Evolutionary conservation across 2,329 filamentous ascomycete species (phyloP), one percentile per base, ranked within the genome.

Genomic region (Cercospora nicotianae): DNA sequence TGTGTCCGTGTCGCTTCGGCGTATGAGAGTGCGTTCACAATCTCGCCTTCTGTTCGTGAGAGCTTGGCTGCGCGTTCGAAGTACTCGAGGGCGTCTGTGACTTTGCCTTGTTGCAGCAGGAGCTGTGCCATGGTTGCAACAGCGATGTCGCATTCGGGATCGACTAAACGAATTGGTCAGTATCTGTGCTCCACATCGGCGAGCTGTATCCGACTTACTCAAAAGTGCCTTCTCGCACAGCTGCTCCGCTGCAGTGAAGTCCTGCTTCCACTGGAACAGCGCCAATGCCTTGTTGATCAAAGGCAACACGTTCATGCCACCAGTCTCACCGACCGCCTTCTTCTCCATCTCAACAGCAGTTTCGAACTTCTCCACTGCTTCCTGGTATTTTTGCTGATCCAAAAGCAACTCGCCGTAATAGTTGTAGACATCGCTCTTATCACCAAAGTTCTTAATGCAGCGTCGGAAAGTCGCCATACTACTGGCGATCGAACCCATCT

Each of bases 321-420:
- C 90, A 13, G 94, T 94, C 72, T 89, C 90, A n/a, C 75, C 75
- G 20, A 77, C 72, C 28, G 68, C 72, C 81, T 92, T 89, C 85
- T 95, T 96, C 87, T 99, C 95, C 90, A 98, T 94, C 79, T 98
- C 94, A 73, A 98, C 94, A n/a, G 95, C 95, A 28, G 90, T 95
- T 80, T 99, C 95, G 77, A 99, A 99, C 83, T 97, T 97, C 83
- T 97, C 92, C 71, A 99, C 93, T 28, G 95, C 95, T 80, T 99
- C 94, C 67, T 92, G 86, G 82, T 90, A 98, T 81, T 97, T 97
- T 81, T 93, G 90, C 84, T 98, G 95, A 84, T 99, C 95, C 64
- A 99, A 89, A 67, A 99, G 87, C 66, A 99, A 87, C 84, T 99
- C 95, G 76, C 95, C 95, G 77, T 97, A 98, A 87, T 99, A 99